A percentile compares a stretch with the other conserved stretches of the same genome.
These are phyloP conservation scores for Microascus cirrosus DNA, from an alignment of 2,329 filamentous ascomycete species.

Conservation along the genomic window DNA sequence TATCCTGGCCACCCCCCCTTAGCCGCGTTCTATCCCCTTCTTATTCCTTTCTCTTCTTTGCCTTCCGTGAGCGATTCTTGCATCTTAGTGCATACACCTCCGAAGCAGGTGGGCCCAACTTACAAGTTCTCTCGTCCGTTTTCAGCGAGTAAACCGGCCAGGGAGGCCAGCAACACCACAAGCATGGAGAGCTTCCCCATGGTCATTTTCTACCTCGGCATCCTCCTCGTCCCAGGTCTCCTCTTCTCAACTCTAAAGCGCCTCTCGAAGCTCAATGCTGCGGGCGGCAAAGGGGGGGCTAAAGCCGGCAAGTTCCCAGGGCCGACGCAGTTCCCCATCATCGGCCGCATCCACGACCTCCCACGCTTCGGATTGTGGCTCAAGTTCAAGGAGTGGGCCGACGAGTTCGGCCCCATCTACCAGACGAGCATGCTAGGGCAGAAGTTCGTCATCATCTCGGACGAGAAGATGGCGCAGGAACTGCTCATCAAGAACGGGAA, in stretches of 20 bases:
- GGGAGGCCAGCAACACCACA: neutral
- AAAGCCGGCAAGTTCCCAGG: slow-evolving; percentile 27
- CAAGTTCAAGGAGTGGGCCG: slow-evolving; percentile 37
- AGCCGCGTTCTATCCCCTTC: neutral
- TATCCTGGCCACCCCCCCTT: neutral
- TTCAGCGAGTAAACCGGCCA: no score
- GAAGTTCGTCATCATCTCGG: slow-evolving; percentile 32
- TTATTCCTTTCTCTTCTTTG: neutral
- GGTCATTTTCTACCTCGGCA: slow-evolving; percentile 30
- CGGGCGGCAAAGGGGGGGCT: slow-evolving; percentile 11
- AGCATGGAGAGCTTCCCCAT: slow-evolving; percentile 27
- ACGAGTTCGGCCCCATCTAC: slow-evolving; percentile 30
- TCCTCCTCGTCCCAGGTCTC: slow-evolving; percentile 25
- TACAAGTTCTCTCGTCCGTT: neutral
- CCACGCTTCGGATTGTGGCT: slow-evolving; percentile 34
- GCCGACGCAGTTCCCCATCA: slow-evolving; percentile 32
- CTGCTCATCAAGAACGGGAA: slow-evolving; percentile 36
- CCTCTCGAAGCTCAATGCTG: slow-evolving; percentile 8
- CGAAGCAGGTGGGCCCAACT: neutral
- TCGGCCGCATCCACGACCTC: slow-evolving; percentile 36
- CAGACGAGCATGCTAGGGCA: slow-evolving; percentile 26
- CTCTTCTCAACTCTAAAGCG: slow-evolving; percentile 28
- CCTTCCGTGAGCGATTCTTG: neutral
- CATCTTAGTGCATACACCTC: neutral
- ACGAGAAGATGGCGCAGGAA: slow-evolving; percentile 35